Conservation (phyloP, 2,329 filamentous ascomycete species). For the Talaromyces piceae region DNA sequence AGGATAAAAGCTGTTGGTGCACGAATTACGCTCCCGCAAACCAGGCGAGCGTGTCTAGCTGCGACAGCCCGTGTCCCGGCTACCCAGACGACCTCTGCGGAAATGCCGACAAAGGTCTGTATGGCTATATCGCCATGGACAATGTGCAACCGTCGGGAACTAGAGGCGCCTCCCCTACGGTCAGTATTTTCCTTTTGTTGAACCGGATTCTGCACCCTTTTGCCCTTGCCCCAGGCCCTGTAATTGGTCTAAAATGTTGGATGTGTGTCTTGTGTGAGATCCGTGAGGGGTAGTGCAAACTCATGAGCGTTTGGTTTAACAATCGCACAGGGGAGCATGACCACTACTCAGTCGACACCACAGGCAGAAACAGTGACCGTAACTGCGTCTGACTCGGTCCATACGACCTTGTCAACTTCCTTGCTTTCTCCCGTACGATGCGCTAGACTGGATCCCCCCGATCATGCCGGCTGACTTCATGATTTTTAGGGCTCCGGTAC, state of each 20-base stretch:
- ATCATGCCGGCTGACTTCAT: conserved; percentile 3
- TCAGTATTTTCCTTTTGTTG: conserved; percentile 2
- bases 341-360: conserved; percentile 11
- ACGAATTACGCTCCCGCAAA: conserved; percentile 38
- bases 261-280: conserved; percentile 1
- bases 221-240: neutral
- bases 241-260: neutral
- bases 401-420: conserved; percentile 10
- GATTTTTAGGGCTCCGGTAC: conserved; percentile 3
- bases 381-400: conserved; percentile 10
- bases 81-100: conserved; percentile 42
- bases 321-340: conserved; percentile 17
- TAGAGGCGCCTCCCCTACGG: conserved; percentile 9
- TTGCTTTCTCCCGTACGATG: conserved; percentile 8
- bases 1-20: conserved; percentile 43
- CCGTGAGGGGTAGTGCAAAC: conserved; percentile 5
- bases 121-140: conserved; percentile 35
- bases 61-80: conserved; percentile 39
- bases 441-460: conserved; percentile 3
- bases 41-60: conserved; percentile 28
- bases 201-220: neutral
- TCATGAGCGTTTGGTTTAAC: conserved; percentile 13
- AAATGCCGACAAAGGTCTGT: conserved; percentile 31
- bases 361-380: conserved; percentile 14
- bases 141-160: conserved; percentile 28